Percentiles rank a stretch among this genome's conserved stretches.
Evolutionary conservation across 2,329 filamentous ascomycete genomes (phyloP).

Genomic region (Trichoderma brevicompactum): DNA sequence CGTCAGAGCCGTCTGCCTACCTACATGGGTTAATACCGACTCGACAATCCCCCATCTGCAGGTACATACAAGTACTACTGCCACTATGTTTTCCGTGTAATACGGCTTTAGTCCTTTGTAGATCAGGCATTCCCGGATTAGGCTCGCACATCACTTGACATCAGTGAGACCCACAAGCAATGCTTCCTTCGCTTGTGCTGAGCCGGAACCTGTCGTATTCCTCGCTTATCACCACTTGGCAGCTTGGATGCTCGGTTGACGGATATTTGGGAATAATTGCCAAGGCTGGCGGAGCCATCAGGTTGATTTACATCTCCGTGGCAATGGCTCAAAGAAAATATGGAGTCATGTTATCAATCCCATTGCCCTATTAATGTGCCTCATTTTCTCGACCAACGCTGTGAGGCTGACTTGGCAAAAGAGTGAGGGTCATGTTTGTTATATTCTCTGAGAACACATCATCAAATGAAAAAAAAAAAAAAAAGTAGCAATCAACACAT

Average conservation of each 20-base stretch:
- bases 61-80: too few relatives aligned
- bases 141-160: conserved; percentile 4
- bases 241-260: background rate
- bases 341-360: background rate
- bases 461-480: too few relatives aligned
- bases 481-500: background rate
- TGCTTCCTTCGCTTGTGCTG: background rate
- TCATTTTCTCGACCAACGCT: background rate
- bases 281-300: conserved; percentile 1
- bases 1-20: too few relatives aligned
- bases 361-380: background rate
- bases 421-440: background rate
- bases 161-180: background rate
- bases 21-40: too few relatives aligned
- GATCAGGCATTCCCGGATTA: background rate
- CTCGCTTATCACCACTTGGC: background rate
- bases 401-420: background rate
- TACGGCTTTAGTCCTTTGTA: background rate
- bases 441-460: background rate
- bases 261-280: background rate
- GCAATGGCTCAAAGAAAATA: background rate
- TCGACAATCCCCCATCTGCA: too few relatives aligned
- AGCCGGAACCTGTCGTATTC: background rate
- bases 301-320: background rate
- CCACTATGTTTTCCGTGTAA: too few relatives aligned